A percentile compares a stretch with the other conserved stretches of the same genome.
Evolutionary conservation across 257 asterid genomes (phyloP).

Genomic region (Solanum dulcamara): DNA sequence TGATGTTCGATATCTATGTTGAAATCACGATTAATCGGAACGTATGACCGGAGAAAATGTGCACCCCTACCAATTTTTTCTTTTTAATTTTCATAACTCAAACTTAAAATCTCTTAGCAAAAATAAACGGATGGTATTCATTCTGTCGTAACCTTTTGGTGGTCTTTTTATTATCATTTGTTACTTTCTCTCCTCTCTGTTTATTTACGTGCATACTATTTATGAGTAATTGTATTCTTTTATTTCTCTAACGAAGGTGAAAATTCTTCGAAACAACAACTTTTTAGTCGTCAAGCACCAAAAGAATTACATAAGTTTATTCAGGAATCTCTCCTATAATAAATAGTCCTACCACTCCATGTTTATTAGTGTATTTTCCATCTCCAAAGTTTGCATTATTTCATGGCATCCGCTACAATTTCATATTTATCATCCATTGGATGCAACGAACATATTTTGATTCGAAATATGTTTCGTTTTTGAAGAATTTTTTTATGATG

Average conservation of each 20-base stretch:
- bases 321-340: background rate
- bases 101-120: background rate
- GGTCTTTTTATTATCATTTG: background rate
- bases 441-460: background rate
- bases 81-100: background rate
- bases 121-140: background rate
- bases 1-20: background rate
- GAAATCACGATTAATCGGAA: background rate
- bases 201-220: background rate
- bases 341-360: background rate
- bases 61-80: background rate
- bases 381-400: background rate
- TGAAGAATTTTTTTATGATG: background rate
- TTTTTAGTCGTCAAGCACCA: background rate
- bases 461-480: background rate
- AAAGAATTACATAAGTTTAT: background rate
- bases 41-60: background rate
- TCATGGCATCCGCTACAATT: background rate
- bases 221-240: background rate
- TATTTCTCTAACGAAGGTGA: background rate
- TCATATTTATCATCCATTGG: background rate
- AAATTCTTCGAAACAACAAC: background rate
- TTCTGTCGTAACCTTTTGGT: background rate
- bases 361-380: background rate
- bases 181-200: background rate